Conservation (phyloP, 2,329 filamentous ascomycete species). For the Fusarium oxysporum region DNA sequence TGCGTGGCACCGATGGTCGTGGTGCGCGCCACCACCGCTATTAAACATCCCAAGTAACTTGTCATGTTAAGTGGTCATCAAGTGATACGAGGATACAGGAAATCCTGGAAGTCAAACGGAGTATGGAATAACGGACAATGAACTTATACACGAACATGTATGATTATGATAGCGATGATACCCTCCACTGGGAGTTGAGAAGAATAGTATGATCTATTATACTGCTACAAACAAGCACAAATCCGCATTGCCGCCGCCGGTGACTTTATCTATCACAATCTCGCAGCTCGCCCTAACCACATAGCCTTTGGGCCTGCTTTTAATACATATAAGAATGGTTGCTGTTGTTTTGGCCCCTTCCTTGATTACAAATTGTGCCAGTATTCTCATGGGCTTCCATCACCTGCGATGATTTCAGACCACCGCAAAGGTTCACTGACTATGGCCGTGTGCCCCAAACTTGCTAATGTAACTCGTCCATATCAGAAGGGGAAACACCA, state of each 20-base stretch:
- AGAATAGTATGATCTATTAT: constrained; percentile 27
- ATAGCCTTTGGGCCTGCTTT: not conserved
- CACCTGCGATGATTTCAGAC: not conserved
- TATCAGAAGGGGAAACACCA: constrained; percentile 42
- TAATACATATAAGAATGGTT: not conserved
- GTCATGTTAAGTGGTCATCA: not conserved
- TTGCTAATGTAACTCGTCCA: constrained; percentile 52
- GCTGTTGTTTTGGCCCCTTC: not conserved
- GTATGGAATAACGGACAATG: not conserved
- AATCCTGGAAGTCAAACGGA: constrained; percentile 4
- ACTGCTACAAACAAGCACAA: constrained; percentile 15
- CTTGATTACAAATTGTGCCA: not conserved
- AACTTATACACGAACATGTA: constrained; percentile 26
- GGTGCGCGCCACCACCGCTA: constrained; percentile 57
- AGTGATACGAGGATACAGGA: not conserved
- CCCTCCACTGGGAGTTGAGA: constrained; percentile 24
- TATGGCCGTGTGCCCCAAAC: too few species aligned
- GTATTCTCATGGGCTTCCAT: too few species aligned
- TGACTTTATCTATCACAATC: constrained; percentile 30
- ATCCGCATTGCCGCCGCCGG: constrained; percentile 8
- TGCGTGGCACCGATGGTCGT: constrained; percentile 79
- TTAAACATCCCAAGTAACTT: not conserved
- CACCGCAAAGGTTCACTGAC: not conserved
- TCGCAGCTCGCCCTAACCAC: constrained; percentile 10
- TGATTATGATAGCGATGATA: constrained; percentile 39